Evolutionary conservation across 2,329 filamentous ascomycete species (phyloP), one percentile per base, ranked within the genome.

Genomic region (Neofusicoccum laricinum): DNA sequence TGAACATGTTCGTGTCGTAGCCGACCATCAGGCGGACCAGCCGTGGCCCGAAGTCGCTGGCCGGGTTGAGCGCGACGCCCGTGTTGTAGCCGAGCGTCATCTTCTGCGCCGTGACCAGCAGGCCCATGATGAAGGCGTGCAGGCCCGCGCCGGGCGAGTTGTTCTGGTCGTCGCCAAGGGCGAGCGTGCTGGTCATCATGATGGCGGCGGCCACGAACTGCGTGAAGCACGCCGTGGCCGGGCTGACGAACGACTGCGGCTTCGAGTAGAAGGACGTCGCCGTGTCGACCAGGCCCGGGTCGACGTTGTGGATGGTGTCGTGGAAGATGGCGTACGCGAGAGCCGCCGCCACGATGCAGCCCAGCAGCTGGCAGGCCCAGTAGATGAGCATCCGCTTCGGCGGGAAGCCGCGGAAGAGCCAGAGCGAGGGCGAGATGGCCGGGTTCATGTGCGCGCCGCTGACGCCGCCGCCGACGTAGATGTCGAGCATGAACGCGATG

Each of bases 401-500:
- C 0, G 75, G 76, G 43, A 78, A 77, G 6, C 76, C 76, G 84
- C 62, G 62, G 45, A 64, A 64, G 34, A 76, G 58, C 8, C 69
- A 70, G 0, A 41, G 78, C 66, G 30, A 74, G 76, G 82, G 71
- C 0, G 79, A 79, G 7, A 83, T 75, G 0, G 76, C 78, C 0
- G 81, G 81, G 58, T 82, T 83, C 21, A 84, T 73, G 62, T 83
- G 81, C 0, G 77, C 79, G 63, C 81, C 81, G 3, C 78, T 80
- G 2, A 82, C 74, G n/a, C 81, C 81, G 67, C 80, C 81, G 2
- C 77, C 75, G 2, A 80, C 63, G 62, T 81, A 81, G 65, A 81
- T 80, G 7, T 75, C 81, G 1, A 81, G 75, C 81, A 86, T 87
- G 30, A 81, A 79, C 1, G 81, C 82, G n/a, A 86, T 75, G 1